Percentiles rank a stretch among this genome's conserved stretches.
Conservation (phyloP, 768 basidiomycete species). For the Trametes sanguinea region DNA sequence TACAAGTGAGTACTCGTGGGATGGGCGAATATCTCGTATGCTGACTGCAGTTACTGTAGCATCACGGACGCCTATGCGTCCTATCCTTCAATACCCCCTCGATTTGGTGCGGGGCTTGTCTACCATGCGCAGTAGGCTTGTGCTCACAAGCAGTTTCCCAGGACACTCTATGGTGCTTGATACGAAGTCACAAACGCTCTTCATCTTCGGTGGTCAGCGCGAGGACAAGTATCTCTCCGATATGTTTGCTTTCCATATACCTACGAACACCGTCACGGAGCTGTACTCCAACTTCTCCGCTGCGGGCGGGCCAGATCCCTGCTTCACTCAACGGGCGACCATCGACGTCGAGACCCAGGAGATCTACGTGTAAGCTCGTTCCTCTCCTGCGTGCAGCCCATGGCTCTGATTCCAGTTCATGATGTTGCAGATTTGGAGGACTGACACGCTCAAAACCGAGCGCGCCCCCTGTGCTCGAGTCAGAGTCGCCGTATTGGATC, state of each 20-base stretch:
- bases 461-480: constrained; percentile 44
- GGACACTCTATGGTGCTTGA: constrained; percentile 87
- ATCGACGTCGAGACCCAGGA: constrained; percentile 64
- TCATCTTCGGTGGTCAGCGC: constrained; percentile 74
- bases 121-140: neutral
- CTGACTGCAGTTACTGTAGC: constrained; percentile 16
- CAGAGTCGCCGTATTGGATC: constrained; percentile 63
- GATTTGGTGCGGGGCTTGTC: constrained; percentile 48
- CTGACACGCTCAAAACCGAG: constrained; percentile 47
- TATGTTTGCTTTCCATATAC: constrained; percentile 74
- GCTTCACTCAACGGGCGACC: constrained; percentile 74
- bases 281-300: constrained; percentile 62
- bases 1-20: constrained; percentile 57
- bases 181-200: constrained; percentile 54
- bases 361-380: constrained; percentile 65
- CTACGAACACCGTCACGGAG: constrained; percentile 57
- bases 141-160: constrained; percentile 25
- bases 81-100: constrained; percentile 52
- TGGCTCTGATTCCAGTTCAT: neutral
- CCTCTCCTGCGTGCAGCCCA: neutral
- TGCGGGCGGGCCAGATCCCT: constrained; percentile 67
- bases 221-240: constrained; percentile 69
- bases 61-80: constrained; percentile 31
- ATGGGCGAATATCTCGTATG: neutral
- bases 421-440: constrained; percentile 56